Evolutionary conservation across 1,284 basidiomycete genomes (phyloP).

Genomic region (Xerocomus alliaceus): DNA sequence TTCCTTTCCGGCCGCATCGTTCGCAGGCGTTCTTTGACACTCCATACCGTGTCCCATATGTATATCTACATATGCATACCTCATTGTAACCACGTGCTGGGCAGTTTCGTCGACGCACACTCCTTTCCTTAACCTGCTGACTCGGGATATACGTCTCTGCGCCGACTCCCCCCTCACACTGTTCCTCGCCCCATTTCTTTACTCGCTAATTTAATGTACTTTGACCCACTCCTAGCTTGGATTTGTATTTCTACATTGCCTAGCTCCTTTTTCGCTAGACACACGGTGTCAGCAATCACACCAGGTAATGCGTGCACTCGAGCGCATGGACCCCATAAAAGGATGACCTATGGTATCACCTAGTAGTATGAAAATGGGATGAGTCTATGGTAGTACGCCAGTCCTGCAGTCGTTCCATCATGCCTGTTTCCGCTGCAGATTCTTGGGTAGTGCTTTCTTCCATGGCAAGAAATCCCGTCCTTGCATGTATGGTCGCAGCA

Average conservation of each 20-base stretch:
- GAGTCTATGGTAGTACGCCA: no score
- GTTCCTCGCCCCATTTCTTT: not conserved
- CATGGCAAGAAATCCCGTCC: slow-evolving; percentile 93
- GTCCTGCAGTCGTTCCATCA: slow-evolving; percentile 7
- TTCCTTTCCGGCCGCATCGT: not conserved
- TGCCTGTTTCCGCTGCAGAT: slow-evolving; percentile 69
- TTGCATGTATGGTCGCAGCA: slow-evolving; percentile 93
- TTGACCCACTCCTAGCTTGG: slow-evolving; percentile 10
- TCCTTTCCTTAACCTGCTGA: not conserved
- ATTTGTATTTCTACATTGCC: slow-evolving; percentile 35
- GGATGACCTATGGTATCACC: no score
- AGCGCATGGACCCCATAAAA: not conserved
- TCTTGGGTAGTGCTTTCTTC: slow-evolving; percentile 84
- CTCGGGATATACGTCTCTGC: slow-evolving; percentile 9
- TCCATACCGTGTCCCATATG: slow-evolving; percentile 7
- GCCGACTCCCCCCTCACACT: not conserved
- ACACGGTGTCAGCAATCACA: slow-evolving; percentile 10
- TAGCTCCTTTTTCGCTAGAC: slow-evolving; percentile 4
- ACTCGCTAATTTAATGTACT: slow-evolving; percentile 36
- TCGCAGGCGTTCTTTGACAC: not conserved
- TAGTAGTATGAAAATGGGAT: no score
- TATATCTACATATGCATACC: slow-evolving; percentile 23
- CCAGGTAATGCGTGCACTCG: not conserved
- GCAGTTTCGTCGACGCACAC: not conserved
- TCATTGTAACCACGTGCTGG: slow-evolving; percentile 2